Conservation (phyloP, 768 basidiomycete genomes). For the Boletus pseudopeckii region DNA sequence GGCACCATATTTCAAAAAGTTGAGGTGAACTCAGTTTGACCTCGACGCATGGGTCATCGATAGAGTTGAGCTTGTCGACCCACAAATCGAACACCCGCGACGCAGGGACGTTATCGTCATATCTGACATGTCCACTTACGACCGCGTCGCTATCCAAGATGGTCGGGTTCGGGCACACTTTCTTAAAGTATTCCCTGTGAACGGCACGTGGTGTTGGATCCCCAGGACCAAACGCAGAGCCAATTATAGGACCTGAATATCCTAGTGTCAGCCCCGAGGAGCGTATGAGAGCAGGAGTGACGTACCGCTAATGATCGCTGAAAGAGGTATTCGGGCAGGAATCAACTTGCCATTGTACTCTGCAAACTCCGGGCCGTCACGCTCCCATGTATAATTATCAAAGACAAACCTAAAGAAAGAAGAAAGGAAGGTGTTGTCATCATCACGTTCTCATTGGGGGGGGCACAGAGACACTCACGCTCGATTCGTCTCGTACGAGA, state of each 20-base stretch:
- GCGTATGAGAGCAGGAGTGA: neutral
- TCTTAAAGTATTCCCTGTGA: slow-evolving; percentile 41
- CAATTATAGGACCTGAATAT: slow-evolving; percentile 41
- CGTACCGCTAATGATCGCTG: slow-evolving; percentile 50
- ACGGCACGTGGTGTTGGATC: slow-evolving; percentile 44
- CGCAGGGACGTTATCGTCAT: slow-evolving; percentile 28
- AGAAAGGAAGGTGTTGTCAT: neutral
- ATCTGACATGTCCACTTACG: slow-evolving; percentile 20
- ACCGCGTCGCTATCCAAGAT: slow-evolving; percentile 27
- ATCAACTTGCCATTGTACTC: slow-evolving; percentile 48
- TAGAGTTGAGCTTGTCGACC: slow-evolving; percentile 41
- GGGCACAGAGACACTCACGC: slow-evolving; percentile 38
- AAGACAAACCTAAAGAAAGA: slow-evolving; percentile 45
- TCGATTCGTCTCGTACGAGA: slow-evolving; percentile 46
- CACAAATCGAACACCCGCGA: slow-evolving; percentile 42
- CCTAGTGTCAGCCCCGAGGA: neutral
- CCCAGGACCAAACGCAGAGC: slow-evolving; percentile 36
- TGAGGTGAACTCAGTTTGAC: slow-evolving; percentile 35
- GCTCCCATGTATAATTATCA: slow-evolving; percentile 57
- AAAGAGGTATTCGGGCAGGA: slow-evolving; percentile 53
- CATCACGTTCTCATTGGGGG: neutral
- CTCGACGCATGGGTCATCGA: slow-evolving; percentile 50
- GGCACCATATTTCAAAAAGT: slow-evolving; percentile 55
- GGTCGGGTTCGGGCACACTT: slow-evolving; percentile 44
- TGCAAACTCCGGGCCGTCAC: slow-evolving; percentile 39